Evolutionary conservation across 2,329 filamentous ascomycete genomes (phyloP), one percentile per base, ranked within the genome.

Genomic region (Didymella glomerata): DNA sequence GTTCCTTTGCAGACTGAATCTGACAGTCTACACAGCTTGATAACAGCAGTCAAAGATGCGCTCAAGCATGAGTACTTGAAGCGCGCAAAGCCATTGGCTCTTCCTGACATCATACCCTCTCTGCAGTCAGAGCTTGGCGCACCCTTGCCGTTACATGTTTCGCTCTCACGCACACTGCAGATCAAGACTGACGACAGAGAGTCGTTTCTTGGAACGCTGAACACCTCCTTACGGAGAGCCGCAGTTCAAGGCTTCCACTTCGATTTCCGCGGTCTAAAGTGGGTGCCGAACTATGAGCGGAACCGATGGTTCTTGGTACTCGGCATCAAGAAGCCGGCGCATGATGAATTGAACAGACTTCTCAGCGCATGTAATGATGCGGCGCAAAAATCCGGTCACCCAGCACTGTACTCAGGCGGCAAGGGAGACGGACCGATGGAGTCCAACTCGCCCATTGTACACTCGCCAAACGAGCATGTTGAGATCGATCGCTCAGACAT

Each of bases 301-400:
- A 90, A 86, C 20, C 87, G 95, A 44, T 94, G 90, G 77, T 99
- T 99, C 72, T 84, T 97, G 6, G 91, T 97, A 2, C 76, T 97
- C 47, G 84, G 86, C 22, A 83, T 93, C 41, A 60, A 70, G 50
- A 67, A 65, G 40, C 68, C 74, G 25, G 55, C 62, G 8, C 57
- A 68, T 25, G 71, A 80, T 62, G 76, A 79, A 63, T 63, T 82
- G 38, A 77, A 76, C 51, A 68, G 64, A 42, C 80, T 98, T 8
- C 82, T 98, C 7, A 68, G 74, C 7, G 80, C 86, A 10, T 90
- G 89, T 71, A 97, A 97, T 77, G 72, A 76, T 4, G 77, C 87
- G 1, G 86, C 88, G 2, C 75, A 79, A 20, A 72, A 71, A 1
- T 90, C 88, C 73, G 82, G 81, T 0, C 91, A 96, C 71, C 88